Evolutionary conservation across 768 basidiomycete species (phyloP).

Genomic region (Kwoniella sp.): DNA sequence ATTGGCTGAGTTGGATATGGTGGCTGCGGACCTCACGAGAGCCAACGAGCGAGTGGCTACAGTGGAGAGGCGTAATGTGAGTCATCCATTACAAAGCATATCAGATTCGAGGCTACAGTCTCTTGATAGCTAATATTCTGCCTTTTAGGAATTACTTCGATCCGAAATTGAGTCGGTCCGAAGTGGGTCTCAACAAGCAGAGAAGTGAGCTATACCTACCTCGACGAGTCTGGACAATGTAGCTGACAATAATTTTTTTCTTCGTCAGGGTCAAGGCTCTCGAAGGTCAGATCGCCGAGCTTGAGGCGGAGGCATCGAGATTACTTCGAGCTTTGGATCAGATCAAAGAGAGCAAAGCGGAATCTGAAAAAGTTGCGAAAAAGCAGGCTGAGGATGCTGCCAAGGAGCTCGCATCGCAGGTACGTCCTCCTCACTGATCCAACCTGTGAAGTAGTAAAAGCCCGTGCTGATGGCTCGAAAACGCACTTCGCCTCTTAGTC

Average conservation of each 20-base stretch:
- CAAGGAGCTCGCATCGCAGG: slow-evolving; percentile 63
- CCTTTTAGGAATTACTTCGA: slow-evolving; percentile 78
- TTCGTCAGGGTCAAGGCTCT: slow-evolving; percentile 67
- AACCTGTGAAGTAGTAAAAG: neutral
- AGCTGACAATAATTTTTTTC: neutral
- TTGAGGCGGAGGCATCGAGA: slow-evolving; percentile 74
- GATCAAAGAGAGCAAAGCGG: slow-evolving; percentile 65
- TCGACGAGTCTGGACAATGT: neutral
- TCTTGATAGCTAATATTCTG: slow-evolving; percentile 1
- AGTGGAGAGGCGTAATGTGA: slow-evolving; percentile 88
- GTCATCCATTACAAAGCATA: too few species aligned
- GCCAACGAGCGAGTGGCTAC: slow-evolving; percentile 92
- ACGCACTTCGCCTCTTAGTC: slow-evolving; percentile 54
- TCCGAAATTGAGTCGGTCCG: slow-evolving; percentile 91
- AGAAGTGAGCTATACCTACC: slow-evolving; percentile 30
- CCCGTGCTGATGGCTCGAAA: slow-evolving; percentile 10
- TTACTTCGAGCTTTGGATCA: slow-evolving; percentile 65
- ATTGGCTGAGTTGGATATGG: slow-evolving; percentile 90
- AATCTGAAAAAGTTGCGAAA: slow-evolving; percentile 60
- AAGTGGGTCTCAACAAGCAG: slow-evolving; percentile 61
- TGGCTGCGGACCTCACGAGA: slow-evolving; percentile 87
- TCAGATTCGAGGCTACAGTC: too few species aligned
- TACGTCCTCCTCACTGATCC: slow-evolving; percentile 53
- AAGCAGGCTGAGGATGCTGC: slow-evolving; percentile 66
- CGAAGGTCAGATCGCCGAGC: slow-evolving; percentile 70